A percentile compares a stretch with the other conserved stretches of the same genome.
phyloP scores from a whole-genome alignment of 257 asterid species.

The Nicotiana obtusifolia region DNA sequence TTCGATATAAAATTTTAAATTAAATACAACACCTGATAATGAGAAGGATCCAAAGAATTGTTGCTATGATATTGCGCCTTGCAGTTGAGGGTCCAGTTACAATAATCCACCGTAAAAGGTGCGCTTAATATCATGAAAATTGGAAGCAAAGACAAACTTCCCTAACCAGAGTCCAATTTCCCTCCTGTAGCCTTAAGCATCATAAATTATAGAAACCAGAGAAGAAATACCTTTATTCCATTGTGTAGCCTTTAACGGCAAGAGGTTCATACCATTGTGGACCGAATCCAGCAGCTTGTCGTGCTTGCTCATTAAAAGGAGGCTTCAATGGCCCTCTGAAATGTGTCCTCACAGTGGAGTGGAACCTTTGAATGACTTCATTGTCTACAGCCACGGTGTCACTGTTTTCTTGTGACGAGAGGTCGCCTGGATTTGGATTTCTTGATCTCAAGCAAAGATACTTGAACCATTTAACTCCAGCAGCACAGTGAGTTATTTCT shows the following conservation, averaged over 20 bases:
- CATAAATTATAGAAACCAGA: background rate
- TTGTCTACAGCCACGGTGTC: slow-evolving; percentile 1
- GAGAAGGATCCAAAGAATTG: background rate
- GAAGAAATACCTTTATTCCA: background rate
- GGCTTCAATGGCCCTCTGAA: slow-evolving; percentile 93
- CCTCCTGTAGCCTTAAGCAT: background rate
- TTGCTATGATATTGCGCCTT: background rate
- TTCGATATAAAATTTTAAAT: background rate
- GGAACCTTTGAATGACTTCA: slow-evolving; percentile 67
- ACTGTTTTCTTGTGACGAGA: slow-evolving; percentile 16
- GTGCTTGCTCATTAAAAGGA: slow-evolving; percentile 82
- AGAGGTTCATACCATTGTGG: slow-evolving; percentile 95
- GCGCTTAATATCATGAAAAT: background rate
- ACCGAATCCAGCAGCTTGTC: slow-evolving; percentile 85
- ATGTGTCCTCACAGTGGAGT: slow-evolving; percentile 51
- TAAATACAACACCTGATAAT: background rate
- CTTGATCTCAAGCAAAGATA: slow-evolving; percentile 50
- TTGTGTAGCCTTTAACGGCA: slow-evolving; percentile 42
- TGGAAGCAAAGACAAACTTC: background rate
- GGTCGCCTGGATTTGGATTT: slow-evolving; percentile 16
- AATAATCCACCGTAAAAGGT: background rate
- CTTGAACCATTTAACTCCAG: slow-evolving; percentile 91
- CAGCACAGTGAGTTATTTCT: slow-evolving; percentile 90
- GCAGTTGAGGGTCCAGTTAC: background rate
- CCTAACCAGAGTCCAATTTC: background rate